phyloP scores from a whole-genome alignment of 805 yeast genomes.

The Nakazawaea holstii region DNA sequence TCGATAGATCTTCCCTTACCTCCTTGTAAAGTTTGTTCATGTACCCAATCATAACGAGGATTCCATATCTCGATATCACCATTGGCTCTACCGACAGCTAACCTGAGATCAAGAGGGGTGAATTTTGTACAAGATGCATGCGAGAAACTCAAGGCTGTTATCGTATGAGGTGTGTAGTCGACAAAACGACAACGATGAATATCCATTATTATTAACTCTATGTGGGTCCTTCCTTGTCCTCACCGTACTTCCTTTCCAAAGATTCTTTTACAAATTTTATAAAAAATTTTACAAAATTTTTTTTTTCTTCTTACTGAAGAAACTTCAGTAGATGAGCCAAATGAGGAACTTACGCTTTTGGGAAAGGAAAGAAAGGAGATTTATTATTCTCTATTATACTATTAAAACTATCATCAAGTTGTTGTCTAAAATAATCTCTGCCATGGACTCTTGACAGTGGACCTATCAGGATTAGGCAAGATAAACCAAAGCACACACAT shows the following conservation, averaged over 20 bases:
- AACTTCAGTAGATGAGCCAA: neutral
- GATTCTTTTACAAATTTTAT: neutral
- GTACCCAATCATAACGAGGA: slow-evolving; percentile 76
- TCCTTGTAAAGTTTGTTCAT: slow-evolving; percentile 70
- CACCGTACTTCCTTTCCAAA: neutral
- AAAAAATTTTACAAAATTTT: neutral
- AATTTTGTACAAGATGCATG: slow-evolving; percentile 44
- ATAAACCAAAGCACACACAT: slow-evolving; percentile 34
- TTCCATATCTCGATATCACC: slow-evolving; percentile 97
- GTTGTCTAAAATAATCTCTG: slow-evolving; percentile 15
- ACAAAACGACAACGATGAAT: slow-evolving; percentile 90
- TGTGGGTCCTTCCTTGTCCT: no score
- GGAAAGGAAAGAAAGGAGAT: no score
- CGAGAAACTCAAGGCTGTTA: slow-evolving; percentile 78
- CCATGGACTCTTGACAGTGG: slow-evolving; percentile 20
- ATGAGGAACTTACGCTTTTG: neutral
- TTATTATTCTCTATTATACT: no score
- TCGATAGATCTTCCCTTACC: slow-evolving; percentile 83
- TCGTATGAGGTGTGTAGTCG: slow-evolving; percentile 79
- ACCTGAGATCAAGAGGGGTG: slow-evolving; percentile 53
- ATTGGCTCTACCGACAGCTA: slow-evolving; percentile 89
- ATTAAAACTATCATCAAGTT: no score
- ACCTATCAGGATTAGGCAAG: slow-evolving; percentile 38
- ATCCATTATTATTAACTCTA: slow-evolving; percentile 52
- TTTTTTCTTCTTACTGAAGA: neutral